Percentiles rank a stretch among this genome's conserved stretches.
These are phyloP conservation scores for Irpex sp. DNA, from an alignment of 1,284 basidiomycete species.

Conservation along the genomic window DNA sequence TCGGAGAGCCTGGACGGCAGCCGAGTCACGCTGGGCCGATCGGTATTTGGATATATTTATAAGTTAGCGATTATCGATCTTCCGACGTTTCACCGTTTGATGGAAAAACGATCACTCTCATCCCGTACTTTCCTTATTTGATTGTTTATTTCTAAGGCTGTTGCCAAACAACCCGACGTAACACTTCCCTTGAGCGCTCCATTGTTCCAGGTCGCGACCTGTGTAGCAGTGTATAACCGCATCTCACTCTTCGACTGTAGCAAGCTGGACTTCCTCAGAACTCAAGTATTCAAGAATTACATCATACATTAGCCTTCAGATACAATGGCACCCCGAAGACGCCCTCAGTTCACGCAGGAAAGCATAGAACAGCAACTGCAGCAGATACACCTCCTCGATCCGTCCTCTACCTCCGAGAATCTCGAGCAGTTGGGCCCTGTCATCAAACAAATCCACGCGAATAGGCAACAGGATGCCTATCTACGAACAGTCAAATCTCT, in stretches of 20 bases:
- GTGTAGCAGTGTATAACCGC: neutral
- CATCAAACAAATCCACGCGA: constrained; percentile 90
- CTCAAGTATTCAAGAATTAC: neutral
- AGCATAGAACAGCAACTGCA: constrained; percentile 81
- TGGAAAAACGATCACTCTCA: neutral
- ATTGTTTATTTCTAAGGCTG: constrained; percentile 11
- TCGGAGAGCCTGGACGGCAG: too few relatives aligned
- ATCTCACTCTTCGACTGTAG: neutral
- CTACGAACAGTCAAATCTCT: constrained; percentile 83
- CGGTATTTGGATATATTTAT: neutral
- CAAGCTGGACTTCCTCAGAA: neutral
- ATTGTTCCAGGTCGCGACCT: neutral
- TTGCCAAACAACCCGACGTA: constrained; percentile 19
- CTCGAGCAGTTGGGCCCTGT: constrained; percentile 91
- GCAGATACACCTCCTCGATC: constrained; percentile 84
- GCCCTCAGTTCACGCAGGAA: constrained; percentile 73
- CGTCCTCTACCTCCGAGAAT: constrained; percentile 85
- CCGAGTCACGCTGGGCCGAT: too few relatives aligned
- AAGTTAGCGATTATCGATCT: neutral
- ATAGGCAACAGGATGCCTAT: constrained; percentile 88
- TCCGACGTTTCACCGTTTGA: neutral
- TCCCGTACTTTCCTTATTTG: neutral
- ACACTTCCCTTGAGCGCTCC: neutral
- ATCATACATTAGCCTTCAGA: neutral
- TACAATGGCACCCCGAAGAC: constrained; percentile 68